Evolutionary conservation across 2,329 filamentous ascomycete species (phyloP), one percentile per base, ranked within the genome.

Genomic region (Hirsutella minnesotensis): DNA sequence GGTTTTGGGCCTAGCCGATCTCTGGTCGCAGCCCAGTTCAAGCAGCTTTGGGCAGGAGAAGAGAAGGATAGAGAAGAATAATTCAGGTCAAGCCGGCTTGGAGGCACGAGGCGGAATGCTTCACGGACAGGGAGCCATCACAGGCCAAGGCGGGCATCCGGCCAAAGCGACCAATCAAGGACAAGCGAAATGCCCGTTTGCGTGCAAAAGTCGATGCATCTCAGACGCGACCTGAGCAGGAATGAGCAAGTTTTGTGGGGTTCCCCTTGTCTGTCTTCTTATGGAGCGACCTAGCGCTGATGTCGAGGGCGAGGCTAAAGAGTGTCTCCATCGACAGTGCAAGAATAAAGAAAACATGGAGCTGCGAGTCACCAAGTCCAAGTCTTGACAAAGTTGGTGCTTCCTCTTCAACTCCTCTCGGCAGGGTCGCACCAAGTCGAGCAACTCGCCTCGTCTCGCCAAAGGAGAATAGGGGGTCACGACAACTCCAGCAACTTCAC

Each of bases 191-290:
- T 33, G 31, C 15, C 33, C 33, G 33, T 35, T 35, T 35, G 33
- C 33, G 18, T 18, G 8, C 27, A 15, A 19, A 12, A 5, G 18
- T 10, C 24, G 12, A 13, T 2, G 4, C 24, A 27, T 27, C 24
- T 27, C 24, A 27, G 24, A 27, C 24, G 7, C 24, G 24, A 12
- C 7, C 30, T 60, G 60, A 61, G 60, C 60, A 61, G 44, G 42
- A 59, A 60, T 62, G 60, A 61, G 60, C 60, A 62, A 48, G 55
- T 62, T 61, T 61, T 56, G 46, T 49, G 33, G 48, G 51, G 54
- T 29, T n/a, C 31, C 15, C 8, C 12, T 33, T 9, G 8, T 13
- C 31, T n/a, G 31, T 16, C 31, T 5, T 33, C 5, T 13, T 13
- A 7, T 33, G 8, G 8, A 33, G 31, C 10, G 15, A n/a, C 31